Conservation (phyloP, 257 asterid genomes). For the Penstemon eatonii region DNA sequence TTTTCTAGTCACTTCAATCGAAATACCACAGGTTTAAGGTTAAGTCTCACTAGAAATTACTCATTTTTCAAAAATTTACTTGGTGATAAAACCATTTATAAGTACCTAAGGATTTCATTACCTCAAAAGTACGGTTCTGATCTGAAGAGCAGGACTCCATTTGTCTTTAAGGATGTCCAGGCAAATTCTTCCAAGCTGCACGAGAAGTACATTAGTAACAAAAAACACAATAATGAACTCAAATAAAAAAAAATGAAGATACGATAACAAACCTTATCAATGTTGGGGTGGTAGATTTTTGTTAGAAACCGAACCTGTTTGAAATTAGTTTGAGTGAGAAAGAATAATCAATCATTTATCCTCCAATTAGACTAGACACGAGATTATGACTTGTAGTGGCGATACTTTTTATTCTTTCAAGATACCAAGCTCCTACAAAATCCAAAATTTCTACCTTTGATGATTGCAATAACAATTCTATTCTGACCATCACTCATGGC, state of each 20-base stretch:
- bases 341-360: neutral
- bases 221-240: neutral
- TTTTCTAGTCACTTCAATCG: neutral
- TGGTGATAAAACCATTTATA: neutral
- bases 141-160: slow-evolving; percentile 87
- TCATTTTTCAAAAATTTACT: too few species aligned
- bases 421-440: too few species aligned
- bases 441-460: too few species aligned
- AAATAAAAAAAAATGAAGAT: neutral
- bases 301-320: slow-evolving; percentile 72
- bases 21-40: neutral
- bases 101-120: slow-evolving; percentile 5
- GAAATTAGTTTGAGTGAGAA: neutral
- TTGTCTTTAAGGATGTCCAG: slow-evolving; percentile 81
- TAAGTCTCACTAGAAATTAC: neutral
- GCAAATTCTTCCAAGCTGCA: slow-evolving; percentile 79
- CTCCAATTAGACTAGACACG: neutral
- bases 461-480: too few species aligned
- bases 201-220: slow-evolving; percentile 8
- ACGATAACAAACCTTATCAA: slow-evolving; percentile 56
- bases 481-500: too few species aligned
- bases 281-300: slow-evolving; percentile 75
- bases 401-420: too few species aligned
- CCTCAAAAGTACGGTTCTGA: slow-evolving; percentile 74
- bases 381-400: neutral